Percentiles rank a stretch among this genome's conserved stretches.
Conservation (phyloP, 1,284 basidiomycete genomes). For the Fistulina hepatica region DNA sequence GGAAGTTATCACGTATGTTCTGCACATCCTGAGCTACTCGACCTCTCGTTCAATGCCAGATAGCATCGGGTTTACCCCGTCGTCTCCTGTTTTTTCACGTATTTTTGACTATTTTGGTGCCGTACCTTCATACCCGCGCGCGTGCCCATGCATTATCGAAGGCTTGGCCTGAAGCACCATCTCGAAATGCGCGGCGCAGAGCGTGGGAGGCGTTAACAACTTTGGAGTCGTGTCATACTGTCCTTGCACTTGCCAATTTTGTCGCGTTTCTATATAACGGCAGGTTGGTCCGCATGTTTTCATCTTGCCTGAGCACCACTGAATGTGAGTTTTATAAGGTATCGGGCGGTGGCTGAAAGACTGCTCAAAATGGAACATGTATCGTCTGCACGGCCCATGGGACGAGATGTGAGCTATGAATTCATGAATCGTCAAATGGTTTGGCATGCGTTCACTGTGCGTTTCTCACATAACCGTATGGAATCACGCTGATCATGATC, state of each 20-base stretch:
- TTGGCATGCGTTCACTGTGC: slow-evolving; percentile 95
- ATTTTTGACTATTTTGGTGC: slow-evolving; percentile 62
- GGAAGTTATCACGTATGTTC: slow-evolving; percentile 6
- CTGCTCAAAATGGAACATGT: slow-evolving; percentile 71
- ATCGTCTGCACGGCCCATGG: slow-evolving; percentile 61
- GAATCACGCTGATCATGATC: slow-evolving; percentile 3
- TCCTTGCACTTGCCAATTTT: slow-evolving; percentile 67
- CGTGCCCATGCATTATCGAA: slow-evolving; percentile 68
- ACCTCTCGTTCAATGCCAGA: slow-evolving; percentile 14
- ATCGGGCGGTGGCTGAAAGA: slow-evolving; percentile 79
- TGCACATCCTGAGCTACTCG: slow-evolving; percentile 9
- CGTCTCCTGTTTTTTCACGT: slow-evolving; percentile 59
- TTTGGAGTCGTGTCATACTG: slow-evolving; percentile 54
- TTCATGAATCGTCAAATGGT: slow-evolving; percentile 99
- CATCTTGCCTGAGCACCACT: slow-evolving; percentile 1
- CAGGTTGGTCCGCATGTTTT: slow-evolving; percentile 38
- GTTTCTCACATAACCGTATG: slow-evolving; percentile 19
- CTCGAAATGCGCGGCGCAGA: slow-evolving; percentile 62
- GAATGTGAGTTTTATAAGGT: slow-evolving; percentile 36
- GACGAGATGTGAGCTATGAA: slow-evolving; percentile 90
- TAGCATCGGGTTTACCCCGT: slow-evolving; percentile 54
- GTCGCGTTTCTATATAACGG: slow-evolving; percentile 81
- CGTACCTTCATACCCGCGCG: slow-evolving; percentile 70
- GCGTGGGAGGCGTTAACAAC: slow-evolving; percentile 66
- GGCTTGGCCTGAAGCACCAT: slow-evolving; percentile 85